phyloP scores from a whole-genome alignment of 129 eudicot genomes.

The Flaveria ramosissima region DNA sequence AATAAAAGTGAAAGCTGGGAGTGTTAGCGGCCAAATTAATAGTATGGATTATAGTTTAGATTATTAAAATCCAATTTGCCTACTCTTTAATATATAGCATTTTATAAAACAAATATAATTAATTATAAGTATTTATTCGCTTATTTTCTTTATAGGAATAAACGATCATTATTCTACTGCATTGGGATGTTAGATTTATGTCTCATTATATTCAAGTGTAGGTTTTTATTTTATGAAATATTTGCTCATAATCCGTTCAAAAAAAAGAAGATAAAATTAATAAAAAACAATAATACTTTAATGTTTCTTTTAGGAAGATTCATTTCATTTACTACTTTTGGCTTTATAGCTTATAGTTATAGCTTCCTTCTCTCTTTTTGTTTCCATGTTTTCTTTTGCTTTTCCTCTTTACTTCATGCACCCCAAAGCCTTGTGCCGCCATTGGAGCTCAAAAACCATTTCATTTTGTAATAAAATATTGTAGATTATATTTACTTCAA shows the following conservation, averaged over 20 bases:
- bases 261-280: too few relatives aligned
- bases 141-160: too few relatives aligned
- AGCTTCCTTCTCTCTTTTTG: slow-evolving; percentile 31
- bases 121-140: too few relatives aligned
- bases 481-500: too few relatives aligned
- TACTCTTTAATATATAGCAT: too few relatives aligned
- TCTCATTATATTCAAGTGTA: not conserved
- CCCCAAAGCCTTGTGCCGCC: slow-evolving; percentile 43
- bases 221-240: not conserved
- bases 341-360: slow-evolving; percentile 23
- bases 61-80: too few relatives aligned
- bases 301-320: not conserved
- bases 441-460: slow-evolving; percentile 17
- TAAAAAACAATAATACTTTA: not conserved
- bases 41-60: too few relatives aligned
- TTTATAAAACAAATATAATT: too few relatives aligned
- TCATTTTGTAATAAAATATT: not conserved
- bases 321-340: slow-evolving; percentile 3
- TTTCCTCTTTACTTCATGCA: slow-evolving; percentile 38
- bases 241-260: not conserved
- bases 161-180: not conserved
- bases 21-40: too few relatives aligned
- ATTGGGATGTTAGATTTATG: not conserved
- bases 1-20: too few relatives aligned
- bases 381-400: slow-evolving; percentile 20